Evolutionary conservation across 2,329 filamentous ascomycete genomes (phyloP).

Genomic region (Xylaria sp.): DNA sequence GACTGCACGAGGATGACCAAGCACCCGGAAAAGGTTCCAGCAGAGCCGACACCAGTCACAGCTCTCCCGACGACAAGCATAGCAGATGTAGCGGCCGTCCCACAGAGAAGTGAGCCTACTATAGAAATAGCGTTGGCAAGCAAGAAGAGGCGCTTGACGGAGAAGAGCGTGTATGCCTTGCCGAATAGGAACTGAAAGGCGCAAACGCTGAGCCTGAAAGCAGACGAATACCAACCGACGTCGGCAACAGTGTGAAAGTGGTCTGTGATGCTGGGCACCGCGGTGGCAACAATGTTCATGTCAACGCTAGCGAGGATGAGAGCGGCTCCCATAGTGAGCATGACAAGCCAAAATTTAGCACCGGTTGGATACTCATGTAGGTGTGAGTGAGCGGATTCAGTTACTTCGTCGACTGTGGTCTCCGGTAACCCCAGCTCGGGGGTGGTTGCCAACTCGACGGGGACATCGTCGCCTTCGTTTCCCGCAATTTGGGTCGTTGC

Average conservation of each 20-base stretch:
- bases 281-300: conserved; percentile 14
- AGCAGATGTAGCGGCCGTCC: conserved; percentile 50
- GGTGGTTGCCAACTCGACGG: background rate
- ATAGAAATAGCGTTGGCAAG: conserved; percentile 49
- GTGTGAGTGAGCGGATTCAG: background rate
- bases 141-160: conserved; percentile 49
- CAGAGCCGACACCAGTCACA: conserved; percentile 51
- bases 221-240: conserved; percentile 50
- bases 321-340: background rate
- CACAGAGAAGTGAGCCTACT: conserved; percentile 53
- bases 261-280: conserved; percentile 10
- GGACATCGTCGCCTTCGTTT: background rate
- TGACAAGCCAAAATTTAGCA: conserved; percentile 1
- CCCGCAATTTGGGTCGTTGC: background rate
- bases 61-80: conserved; percentile 54
- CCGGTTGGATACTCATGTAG: background rate
- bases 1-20: conserved; percentile 49
- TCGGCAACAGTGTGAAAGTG: conserved; percentile 18
- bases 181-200: conserved; percentile 53
- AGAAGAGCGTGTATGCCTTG: conserved; percentile 52
- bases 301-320: conserved; percentile 3
- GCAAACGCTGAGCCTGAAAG: conserved; percentile 50
- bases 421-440: background rate
- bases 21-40: conserved; percentile 52
- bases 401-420: background rate